Base-by-base conservation (phyloP, 2,329 filamentous ascomycete genomes). In the Thielaviopsis musarum region DNA sequence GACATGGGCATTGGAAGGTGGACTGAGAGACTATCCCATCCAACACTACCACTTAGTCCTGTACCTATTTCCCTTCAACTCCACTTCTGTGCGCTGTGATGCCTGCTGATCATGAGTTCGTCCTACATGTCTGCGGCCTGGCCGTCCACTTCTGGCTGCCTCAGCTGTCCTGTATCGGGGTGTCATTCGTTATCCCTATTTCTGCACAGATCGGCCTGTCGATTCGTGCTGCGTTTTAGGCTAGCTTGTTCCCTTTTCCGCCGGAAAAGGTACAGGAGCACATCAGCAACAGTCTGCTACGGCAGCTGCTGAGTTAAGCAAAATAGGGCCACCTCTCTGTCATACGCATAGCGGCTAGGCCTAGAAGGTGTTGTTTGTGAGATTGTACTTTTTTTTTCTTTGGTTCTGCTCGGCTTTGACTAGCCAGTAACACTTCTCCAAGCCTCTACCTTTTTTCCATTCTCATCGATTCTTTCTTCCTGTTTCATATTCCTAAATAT, bases 1-100 rank as follows among this genome's bases (percentile, higher is more conserved):
- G 38, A 2, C 38, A 45, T 9, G 88, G 95, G 66, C 91, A 97
- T 70, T 97, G 91, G 91, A 97, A 97, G 75, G 85, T 84, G 22
- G 91, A 96, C 70, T 95, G 77, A 87, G 63, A 7, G 30, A 51
- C 59, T 62, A 62, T 22, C 19, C 45, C 53, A 34, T 28, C 24
- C 45, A 49, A 24, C 34, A 48, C 56, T 34, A 51, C 48, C 38
- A 34, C 48, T 61, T 54, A 52, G 19, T 41, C 13, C 7, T 21
- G 24, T 21, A 5, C 10, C 30, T 9, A 34, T 34, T 34, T 34
- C 30, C 10, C 30, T 10, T 34, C 6, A 6, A 5, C n/a, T 51
- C 30, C 48, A 17, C 26, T 45, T 21, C 10, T 15, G 13, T 45
- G 38, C 17, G 38, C 38, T 45, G 15, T 45, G 38, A n/a, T 13